A percentile compares a stretch with the other conserved stretches of the same genome.
phyloP scores from a whole-genome alignment of 2,329 filamentous ascomycete species.

The Tympanopsis confertula region DNA sequence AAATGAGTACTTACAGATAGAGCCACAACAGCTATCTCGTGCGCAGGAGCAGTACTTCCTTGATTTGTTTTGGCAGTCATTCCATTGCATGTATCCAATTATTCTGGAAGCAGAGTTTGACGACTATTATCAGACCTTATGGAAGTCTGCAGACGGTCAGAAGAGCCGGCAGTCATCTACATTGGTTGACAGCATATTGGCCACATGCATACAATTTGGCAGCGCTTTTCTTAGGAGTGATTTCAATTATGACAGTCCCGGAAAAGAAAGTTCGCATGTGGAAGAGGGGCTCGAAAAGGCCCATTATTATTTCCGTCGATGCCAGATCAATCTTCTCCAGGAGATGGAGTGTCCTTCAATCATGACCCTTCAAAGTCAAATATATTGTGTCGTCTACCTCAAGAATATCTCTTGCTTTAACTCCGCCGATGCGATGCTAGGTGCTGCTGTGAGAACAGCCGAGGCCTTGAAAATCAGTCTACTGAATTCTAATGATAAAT shows the following conservation, averaged over 20 bases:
- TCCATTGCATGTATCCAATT: slow-evolving; percentile 27
- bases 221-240: too few species aligned
- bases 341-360: slow-evolving; percentile 34
- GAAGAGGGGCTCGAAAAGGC: slow-evolving; percentile 29
- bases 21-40: slow-evolving; percentile 17
- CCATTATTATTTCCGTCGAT: slow-evolving; percentile 31
- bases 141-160: slow-evolving; percentile 11
- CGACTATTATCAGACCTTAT: slow-evolving; percentile 28
- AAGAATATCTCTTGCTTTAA: slow-evolving; percentile 34
- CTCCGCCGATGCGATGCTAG: slow-evolving; percentile 27
- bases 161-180: slow-evolving; percentile 23
- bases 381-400: slow-evolving; percentile 30
- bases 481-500: slow-evolving; percentile 24
- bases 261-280: slow-evolving; percentile 4
- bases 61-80: slow-evolving; percentile 32
- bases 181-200: slow-evolving; percentile 25
- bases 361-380: slow-evolving; percentile 32
- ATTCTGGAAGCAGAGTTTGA: slow-evolving; percentile 30
- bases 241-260: too few species aligned
- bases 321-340: slow-evolving; percentile 26
- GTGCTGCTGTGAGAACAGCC: slow-evolving; percentile 28
- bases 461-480: slow-evolving; percentile 34
- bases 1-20: slow-evolving; percentile 5
- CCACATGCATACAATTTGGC: slow-evolving; percentile 25
- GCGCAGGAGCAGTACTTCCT: slow-evolving; percentile 34